Percentiles rank a stretch among this genome's conserved stretches.
Conservation (phyloP, 805 yeast species). For the Metschnikowia lochheadii region DNA sequence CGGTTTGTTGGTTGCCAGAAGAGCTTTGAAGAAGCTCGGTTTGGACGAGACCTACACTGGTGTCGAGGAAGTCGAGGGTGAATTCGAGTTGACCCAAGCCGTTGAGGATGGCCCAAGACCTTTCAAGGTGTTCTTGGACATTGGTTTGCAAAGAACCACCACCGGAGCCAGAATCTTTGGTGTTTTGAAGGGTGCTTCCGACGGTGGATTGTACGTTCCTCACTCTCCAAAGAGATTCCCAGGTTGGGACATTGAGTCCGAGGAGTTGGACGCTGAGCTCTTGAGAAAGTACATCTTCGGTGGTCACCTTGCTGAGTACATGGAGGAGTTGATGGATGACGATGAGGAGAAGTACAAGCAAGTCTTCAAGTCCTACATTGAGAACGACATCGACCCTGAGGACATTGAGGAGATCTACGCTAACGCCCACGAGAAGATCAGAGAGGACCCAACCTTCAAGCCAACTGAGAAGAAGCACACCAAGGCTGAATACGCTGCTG, state of each 20-base stretch:
- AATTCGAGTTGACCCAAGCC: constrained; percentile 96
- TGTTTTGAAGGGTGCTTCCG: constrained; percentile 99
- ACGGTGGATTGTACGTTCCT: constrained; percentile 99
- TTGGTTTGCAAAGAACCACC: constrained; percentile 99
- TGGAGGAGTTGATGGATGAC: constrained; percentile 99
- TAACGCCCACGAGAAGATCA: constrained; percentile 92
- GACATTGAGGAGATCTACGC: constrained; percentile 92
- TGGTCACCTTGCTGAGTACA: constrained; percentile 99
- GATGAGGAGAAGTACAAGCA: constrained; percentile 99
- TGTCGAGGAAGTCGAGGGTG: constrained; percentile 99
- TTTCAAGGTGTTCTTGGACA: constrained; percentile 98
- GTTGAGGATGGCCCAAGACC: constrained; percentile 99
- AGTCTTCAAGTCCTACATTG: constrained; percentile 94
- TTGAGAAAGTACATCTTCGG: constrained; percentile 99
- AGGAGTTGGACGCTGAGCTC: constrained; percentile 96
- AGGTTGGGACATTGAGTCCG: constrained; percentile 98
- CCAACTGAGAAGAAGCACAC: constrained; percentile 89
- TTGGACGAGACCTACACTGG: constrained; percentile 97
- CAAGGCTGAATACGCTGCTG: constrained; percentile 97
- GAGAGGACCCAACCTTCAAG: constrained; percentile 91
- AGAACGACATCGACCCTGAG: constrained; percentile 96
- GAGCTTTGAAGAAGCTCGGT: constrained; percentile 96
- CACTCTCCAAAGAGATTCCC: constrained; percentile 99
- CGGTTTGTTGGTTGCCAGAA: constrained; percentile 98
- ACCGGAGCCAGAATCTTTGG: constrained; percentile 99